Evolutionary conservation across 1,284 basidiomycete genomes (phyloP).

Genomic region (Moniliophthora roreri): DNA sequence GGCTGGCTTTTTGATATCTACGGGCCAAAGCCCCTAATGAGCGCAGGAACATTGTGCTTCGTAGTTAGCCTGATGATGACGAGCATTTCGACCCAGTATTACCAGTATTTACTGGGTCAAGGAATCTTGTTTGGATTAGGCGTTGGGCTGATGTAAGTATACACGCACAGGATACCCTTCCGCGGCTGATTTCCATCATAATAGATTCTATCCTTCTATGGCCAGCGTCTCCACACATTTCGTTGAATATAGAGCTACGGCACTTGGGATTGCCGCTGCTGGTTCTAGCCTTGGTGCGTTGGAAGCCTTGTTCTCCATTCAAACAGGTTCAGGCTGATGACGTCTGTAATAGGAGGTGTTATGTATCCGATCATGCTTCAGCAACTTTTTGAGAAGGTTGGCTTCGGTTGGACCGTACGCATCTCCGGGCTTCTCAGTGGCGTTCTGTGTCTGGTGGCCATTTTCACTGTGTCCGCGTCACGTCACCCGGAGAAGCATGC

Average conservation of each 20-base stretch:
- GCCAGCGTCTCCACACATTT: slow-evolving; percentile 57
- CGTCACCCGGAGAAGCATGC: slow-evolving; percentile 7
- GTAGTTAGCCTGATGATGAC: slow-evolving; percentile 49
- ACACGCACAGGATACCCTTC: slow-evolving; percentile 5
- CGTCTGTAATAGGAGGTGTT: slow-evolving; percentile 51
- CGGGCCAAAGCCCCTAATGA: slow-evolving; percentile 49
- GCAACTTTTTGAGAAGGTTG: slow-evolving; percentile 50
- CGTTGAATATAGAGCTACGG: slow-evolving; percentile 55
- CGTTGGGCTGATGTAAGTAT: slow-evolving; percentile 53
- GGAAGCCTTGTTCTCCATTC: slow-evolving; percentile 15
- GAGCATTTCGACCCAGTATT: slow-evolving; percentile 53
- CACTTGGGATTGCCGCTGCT: slow-evolving; percentile 51
- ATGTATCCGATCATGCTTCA: slow-evolving; percentile 67
- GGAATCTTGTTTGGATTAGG: slow-evolving; percentile 61
- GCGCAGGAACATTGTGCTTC: slow-evolving; percentile 40
- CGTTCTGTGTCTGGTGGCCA: slow-evolving; percentile 38
- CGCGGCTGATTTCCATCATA: slow-evolving; percentile 4
- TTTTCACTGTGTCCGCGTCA: slow-evolving; percentile 36
- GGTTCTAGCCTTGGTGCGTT: slow-evolving; percentile 55
- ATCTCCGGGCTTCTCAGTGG: slow-evolving; percentile 43
- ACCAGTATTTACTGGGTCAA: slow-evolving; percentile 59
- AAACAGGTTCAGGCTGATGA: slow-evolving; percentile 17
- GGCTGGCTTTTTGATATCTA: slow-evolving; percentile 50
- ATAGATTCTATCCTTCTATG: slow-evolving; percentile 58
- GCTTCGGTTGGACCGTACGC: slow-evolving; percentile 64